Evolutionary conservation across 805 yeast genomes (phyloP).

Genomic region (Wickerhamiella azymoides): DNA sequence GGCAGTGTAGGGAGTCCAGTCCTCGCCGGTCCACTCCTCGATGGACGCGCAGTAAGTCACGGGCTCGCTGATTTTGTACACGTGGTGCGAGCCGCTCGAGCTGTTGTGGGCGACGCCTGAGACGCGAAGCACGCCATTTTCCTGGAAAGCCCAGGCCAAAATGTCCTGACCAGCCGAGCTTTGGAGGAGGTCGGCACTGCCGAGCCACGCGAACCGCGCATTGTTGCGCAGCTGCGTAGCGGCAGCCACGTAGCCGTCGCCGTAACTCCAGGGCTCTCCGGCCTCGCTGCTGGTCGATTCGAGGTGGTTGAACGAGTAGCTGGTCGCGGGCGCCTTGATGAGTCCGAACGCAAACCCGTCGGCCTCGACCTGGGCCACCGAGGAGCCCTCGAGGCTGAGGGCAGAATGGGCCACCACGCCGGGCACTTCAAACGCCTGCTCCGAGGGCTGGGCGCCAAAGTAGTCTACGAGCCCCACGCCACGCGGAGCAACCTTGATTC

Average conservation of each 20-base stretch:
- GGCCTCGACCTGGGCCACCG: slow-evolving; percentile 14
- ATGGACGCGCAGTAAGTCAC: slow-evolving; percentile 38
- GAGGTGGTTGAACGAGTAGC: slow-evolving; percentile 17
- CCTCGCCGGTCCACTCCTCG: slow-evolving; percentile 33
- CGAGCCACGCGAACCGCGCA: slow-evolving; percentile 71
- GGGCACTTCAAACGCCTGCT: slow-evolving; percentile 19
- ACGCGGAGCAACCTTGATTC: slow-evolving; percentile 72
- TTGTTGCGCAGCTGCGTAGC: slow-evolving; percentile 64
- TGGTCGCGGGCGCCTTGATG: slow-evolving; percentile 16
- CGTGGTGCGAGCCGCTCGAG: slow-evolving; percentile 24
- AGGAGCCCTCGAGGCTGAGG: neutral
- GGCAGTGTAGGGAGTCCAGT: slow-evolving; percentile 57
- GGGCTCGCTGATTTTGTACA: slow-evolving; percentile 65
- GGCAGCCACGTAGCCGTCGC: slow-evolving; percentile 31
- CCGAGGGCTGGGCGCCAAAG: slow-evolving; percentile 29
- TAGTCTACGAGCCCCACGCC: slow-evolving; percentile 52
- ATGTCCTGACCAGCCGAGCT: slow-evolving; percentile 28
- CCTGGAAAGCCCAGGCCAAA: slow-evolving; percentile 62
- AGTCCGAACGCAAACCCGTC: slow-evolving; percentile 14
- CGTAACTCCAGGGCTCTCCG: slow-evolving; percentile 13
- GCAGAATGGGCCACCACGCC: slow-evolving; percentile 12
- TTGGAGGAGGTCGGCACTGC: slow-evolving; percentile 47
- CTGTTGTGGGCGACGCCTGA: slow-evolving; percentile 42
- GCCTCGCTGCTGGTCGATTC: slow-evolving; percentile 11
- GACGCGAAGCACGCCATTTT: slow-evolving; percentile 47